A percentile compares a stretch with the other conserved stretches of the same genome.
phyloP scores from a whole-genome alignment of 2,329 filamentous ascomycete genomes.

The Fusarium sulawesiense region DNA sequence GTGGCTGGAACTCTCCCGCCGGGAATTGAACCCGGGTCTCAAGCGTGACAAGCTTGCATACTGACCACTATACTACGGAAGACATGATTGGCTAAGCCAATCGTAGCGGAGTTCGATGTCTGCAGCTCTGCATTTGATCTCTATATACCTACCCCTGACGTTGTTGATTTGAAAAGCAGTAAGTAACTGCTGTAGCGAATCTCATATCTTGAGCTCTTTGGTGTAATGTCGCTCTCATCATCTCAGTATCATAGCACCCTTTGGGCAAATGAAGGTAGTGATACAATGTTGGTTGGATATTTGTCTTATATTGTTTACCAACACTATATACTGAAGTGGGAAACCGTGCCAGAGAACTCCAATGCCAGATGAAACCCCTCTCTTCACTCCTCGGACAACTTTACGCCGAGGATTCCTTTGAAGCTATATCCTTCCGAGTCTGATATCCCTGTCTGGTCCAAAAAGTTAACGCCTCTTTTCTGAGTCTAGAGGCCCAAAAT shows the following conservation, averaged over 20 bases:
- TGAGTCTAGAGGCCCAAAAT: not conserved
- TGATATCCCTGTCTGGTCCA: not conserved
- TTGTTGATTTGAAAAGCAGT: too few species aligned
- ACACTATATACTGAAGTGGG: not conserved
- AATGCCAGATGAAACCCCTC: not conserved
- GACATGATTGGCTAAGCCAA: conserved; percentile 7
- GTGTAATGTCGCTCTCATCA: too few species aligned
- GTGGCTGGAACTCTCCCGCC: conserved; percentile 10
- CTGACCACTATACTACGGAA: conserved; percentile 40
- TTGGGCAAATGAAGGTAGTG: too few species aligned
- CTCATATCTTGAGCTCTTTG: too few species aligned
- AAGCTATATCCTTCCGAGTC: not conserved
- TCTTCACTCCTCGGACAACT: not conserved
- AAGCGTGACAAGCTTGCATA: conserved; percentile 29
- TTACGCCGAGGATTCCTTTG: not conserved
- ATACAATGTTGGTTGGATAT: too few species aligned
- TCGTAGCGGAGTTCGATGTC: not conserved
- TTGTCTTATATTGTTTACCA: too few species aligned
- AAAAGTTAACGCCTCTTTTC: not conserved
- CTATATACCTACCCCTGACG: not conserved
- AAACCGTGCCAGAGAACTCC: not conserved
- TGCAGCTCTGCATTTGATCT: not conserved
- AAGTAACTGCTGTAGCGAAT: too few species aligned
- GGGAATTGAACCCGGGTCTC: too few species aligned
- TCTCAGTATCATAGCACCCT: too few species aligned